Conservation (phyloP, 768 basidiomycete genomes). For the Rhodosporidiobolus sp. region DNA sequence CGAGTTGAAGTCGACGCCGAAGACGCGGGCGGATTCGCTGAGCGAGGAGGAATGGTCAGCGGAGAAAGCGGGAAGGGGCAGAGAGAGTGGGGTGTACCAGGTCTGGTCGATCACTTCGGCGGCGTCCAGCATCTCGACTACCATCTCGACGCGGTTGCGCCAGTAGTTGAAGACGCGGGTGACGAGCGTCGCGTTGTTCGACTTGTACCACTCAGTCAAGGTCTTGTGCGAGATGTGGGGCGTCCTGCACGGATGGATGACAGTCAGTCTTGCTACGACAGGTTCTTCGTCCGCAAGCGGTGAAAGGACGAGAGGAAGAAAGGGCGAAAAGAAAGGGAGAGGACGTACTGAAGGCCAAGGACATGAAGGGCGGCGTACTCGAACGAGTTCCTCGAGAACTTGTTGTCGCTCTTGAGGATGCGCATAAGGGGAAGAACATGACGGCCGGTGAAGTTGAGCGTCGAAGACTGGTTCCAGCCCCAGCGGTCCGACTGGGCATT, state of each 20-base stretch:
- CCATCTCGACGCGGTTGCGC: conserved; percentile 61
- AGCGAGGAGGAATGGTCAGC: neutral
- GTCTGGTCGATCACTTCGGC: conserved; percentile 82
- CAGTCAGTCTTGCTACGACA: conserved; percentile 58
- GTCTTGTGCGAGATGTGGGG: conserved; percentile 67
- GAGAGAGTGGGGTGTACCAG: conserved; percentile 53
- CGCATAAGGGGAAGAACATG: conserved; percentile 93
- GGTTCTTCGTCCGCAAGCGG: too few relatives aligned
- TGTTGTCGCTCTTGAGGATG: conserved; percentile 80
- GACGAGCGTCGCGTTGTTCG: conserved; percentile 59
- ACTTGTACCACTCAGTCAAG: conserved; percentile 67
- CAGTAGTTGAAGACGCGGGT: conserved; percentile 63
- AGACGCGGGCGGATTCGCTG: conserved; percentile 95
- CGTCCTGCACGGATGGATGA: conserved; percentile 54
- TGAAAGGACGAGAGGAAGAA: neutral
- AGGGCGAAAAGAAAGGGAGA: neutral
- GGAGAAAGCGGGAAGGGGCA: neutral
- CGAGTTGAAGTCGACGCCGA: conserved; percentile 94
- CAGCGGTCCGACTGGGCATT: conserved; percentile 58
- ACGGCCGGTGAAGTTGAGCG: conserved; percentile 77
- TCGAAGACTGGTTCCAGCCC: conserved; percentile 69
- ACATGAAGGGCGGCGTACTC: conserved; percentile 85
- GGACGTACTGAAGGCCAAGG: conserved; percentile 67
- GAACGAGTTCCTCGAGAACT: conserved; percentile 73
- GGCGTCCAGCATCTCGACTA: conserved; percentile 74